phyloP scores from a whole-genome alignment of 495 filamentous ascomycete genomes.

The Penicillium crystallinum region DNA sequence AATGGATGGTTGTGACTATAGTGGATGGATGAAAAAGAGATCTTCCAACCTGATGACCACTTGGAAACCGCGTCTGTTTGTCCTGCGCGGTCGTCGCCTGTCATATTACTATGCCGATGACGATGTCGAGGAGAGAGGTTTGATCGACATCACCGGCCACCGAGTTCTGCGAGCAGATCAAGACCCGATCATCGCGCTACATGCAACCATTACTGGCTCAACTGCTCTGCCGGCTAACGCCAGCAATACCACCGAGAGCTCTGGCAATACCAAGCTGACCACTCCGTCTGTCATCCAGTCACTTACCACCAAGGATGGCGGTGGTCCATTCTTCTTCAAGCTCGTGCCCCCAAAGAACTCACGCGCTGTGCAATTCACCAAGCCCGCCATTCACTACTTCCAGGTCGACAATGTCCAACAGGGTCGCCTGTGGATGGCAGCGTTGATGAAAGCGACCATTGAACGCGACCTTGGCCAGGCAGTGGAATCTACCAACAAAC shows the following conservation, averaged over 20 bases:
- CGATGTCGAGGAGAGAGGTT: constrained; percentile 84
- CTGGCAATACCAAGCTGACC: constrained; percentile 26
- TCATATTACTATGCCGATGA: constrained; percentile 95
- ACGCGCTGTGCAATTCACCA: constrained; percentile 92
- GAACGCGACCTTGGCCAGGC: constrained; percentile 78
- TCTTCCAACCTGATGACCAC: constrained; percentile 92
- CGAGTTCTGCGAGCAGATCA: constrained; percentile 93
- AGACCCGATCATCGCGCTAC: constrained; percentile 81
- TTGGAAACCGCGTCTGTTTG: constrained; percentile 94
- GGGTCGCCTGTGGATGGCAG: constrained; percentile 96
- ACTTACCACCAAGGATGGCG: constrained; percentile 29
- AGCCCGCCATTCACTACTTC: constrained; percentile 95
- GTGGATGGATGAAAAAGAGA: constrained; percentile 99
- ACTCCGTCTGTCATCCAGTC: constrained; percentile 9
- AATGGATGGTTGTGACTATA: constrained; percentile 83
- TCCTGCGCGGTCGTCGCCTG: constrained; percentile 82
- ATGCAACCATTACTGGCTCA: constrained; percentile 86
- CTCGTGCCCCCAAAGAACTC: constrained; percentile 86
- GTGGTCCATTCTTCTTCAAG: constrained; percentile 93
- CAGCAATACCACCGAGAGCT: constrained; percentile 42
- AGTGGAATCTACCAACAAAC: constrained; percentile 87
- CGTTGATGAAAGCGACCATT: constrained; percentile 98
- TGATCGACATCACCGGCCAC: constrained; percentile 97
- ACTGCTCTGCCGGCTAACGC: constrained; percentile 66
- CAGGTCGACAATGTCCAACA: constrained; percentile 85